Percentiles rank a stretch among this genome's conserved stretches.
These are phyloP conservation scores for Hyaloraphidium curvatum DNA, from an alignment of 192 early-diverging fungal species.

Conservation along the genomic window DNA sequence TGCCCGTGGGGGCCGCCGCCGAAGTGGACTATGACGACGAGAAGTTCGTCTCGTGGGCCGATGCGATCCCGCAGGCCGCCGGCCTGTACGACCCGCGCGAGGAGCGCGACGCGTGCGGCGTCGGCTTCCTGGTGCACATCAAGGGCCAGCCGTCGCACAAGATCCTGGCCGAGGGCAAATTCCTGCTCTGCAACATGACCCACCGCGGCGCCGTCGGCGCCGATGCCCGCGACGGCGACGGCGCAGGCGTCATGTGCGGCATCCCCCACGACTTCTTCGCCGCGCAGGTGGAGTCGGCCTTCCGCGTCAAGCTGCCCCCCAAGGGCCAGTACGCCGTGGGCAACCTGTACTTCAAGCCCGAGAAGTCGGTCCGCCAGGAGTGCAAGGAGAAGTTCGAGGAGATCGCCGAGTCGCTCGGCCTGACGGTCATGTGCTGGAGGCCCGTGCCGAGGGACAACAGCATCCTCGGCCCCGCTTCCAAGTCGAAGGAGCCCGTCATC, in stretches of 20 bases:
- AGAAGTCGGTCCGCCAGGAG: constrained; percentile 37
- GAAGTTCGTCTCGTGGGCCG: constrained; percentile 43
- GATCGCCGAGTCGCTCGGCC: constrained; percentile 49
- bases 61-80: constrained; percentile 61
- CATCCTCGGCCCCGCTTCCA: constrained; percentile 76
- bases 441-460: constrained; percentile 60
- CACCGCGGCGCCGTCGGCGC: constrained; percentile 90
- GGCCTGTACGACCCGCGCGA: constrained; percentile 72
- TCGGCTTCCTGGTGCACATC: constrained; percentile 92
- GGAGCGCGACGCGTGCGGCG: constrained; percentile 93
- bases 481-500: constrained; percentile 77
- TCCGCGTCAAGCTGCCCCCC: constrained; percentile 45
- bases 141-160: constrained; percentile 64
- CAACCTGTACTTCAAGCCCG: constrained; percentile 73
- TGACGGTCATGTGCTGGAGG: constrained; percentile 78
- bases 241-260: constrained; percentile 90
- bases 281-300: constrained; percentile 28
- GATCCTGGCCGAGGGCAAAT: constrained; percentile 73
- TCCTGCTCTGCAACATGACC: constrained; percentile 96
- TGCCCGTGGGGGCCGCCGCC: too few species aligned
- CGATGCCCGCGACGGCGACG: constrained; percentile 90
- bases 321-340: constrained; percentile 88
- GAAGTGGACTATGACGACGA: too few species aligned
- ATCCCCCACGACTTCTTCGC: constrained; percentile 82
- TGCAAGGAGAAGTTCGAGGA: constrained; percentile 55